Percentiles rank a stretch among this genome's conserved stretches.
Conservation (phyloP, 73 alveolate genomes). For the Diophrys appendiculata region DNA sequence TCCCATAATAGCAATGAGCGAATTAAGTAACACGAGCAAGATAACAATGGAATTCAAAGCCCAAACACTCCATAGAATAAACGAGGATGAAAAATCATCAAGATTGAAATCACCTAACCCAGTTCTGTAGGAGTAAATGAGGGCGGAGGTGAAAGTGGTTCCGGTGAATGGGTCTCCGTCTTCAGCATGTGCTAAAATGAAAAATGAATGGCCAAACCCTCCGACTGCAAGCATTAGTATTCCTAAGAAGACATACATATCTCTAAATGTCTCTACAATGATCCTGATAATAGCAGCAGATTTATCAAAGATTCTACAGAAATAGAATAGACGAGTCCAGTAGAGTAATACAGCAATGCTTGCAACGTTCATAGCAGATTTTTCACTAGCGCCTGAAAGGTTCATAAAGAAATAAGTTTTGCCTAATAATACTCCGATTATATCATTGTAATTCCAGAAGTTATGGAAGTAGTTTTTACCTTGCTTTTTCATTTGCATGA, state of each 20-base stretch:
- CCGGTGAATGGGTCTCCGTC: constrained; percentile 8
- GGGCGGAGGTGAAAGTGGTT: constrained; percentile 1
- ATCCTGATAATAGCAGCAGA: constrained; percentile 34
- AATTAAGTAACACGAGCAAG: constrained; percentile 34
- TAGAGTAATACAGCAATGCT: constrained; percentile 15
- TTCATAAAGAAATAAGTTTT: background rate
- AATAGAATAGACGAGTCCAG: constrained; percentile 33
- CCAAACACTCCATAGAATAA: constrained; percentile 30
- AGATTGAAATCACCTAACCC: constrained; percentile 44
- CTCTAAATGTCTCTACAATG: constrained; percentile 38
- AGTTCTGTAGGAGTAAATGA: constrained; percentile 35
- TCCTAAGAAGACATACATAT: constrained; percentile 31
- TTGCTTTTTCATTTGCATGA: background rate
- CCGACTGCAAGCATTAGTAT: constrained; percentile 21
- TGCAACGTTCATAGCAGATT: constrained; percentile 15
- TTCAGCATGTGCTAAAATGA: constrained; percentile 16
- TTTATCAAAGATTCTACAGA: constrained; percentile 32
- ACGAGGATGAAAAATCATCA: constrained; percentile 13
- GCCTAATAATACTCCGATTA: background rate
- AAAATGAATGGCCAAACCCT: constrained; percentile 39
- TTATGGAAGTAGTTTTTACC: constrained; percentile 1
- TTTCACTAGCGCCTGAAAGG: background rate
- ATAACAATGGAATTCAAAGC: constrained; percentile 26
- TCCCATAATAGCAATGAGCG: constrained; percentile 46
- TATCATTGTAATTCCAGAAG: constrained; percentile 42